Percentiles rank a stretch among this genome's conserved stretches.
Conservation (phyloP, 345 rosid species). For the Heritiera fomes region DNA sequence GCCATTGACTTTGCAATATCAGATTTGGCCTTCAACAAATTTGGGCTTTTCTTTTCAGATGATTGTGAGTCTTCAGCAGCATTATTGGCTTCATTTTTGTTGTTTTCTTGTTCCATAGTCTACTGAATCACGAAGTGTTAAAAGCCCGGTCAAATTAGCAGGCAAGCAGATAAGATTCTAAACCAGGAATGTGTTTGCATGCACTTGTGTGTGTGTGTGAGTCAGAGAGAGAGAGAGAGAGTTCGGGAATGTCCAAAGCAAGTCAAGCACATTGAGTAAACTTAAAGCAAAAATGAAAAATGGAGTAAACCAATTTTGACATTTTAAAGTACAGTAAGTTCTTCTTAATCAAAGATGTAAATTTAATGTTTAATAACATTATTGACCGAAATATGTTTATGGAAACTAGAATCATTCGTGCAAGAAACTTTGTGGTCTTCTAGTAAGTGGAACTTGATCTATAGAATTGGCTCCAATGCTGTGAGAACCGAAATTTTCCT, state of each 20-base stretch:
- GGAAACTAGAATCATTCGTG: neutral
- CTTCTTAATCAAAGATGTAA: neutral
- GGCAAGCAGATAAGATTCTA: neutral
- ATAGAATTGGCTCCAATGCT: neutral
- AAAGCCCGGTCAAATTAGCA: conserved; percentile 1
- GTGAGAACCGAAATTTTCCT: no score
- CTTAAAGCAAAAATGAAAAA: neutral
- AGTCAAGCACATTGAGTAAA: neutral
- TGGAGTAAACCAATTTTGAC: neutral
- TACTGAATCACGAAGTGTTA: conserved; percentile 4
- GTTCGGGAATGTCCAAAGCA: neutral
- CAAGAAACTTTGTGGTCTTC: neutral
- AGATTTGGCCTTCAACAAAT: conserved; percentile 40
- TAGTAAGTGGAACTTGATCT: neutral
- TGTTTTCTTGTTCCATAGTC: conserved; percentile 42
- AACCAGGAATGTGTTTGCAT: neutral
- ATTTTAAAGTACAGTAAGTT: neutral
- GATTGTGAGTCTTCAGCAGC: conserved; percentile 33
- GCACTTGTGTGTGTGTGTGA: neutral
- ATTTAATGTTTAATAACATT: neutral
- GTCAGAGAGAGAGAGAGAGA: conserved; percentile 1
- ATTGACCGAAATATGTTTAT: neutral
- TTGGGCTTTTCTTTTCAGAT: conserved; percentile 35
- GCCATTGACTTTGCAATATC: conserved; percentile 43
- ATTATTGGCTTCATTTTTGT: conserved; percentile 27